Evolutionary conservation across 1,139 yeast species (phyloP), one percentile per base, ranked within the genome.

Genomic region (Debaryomyces coudertii): DNA sequence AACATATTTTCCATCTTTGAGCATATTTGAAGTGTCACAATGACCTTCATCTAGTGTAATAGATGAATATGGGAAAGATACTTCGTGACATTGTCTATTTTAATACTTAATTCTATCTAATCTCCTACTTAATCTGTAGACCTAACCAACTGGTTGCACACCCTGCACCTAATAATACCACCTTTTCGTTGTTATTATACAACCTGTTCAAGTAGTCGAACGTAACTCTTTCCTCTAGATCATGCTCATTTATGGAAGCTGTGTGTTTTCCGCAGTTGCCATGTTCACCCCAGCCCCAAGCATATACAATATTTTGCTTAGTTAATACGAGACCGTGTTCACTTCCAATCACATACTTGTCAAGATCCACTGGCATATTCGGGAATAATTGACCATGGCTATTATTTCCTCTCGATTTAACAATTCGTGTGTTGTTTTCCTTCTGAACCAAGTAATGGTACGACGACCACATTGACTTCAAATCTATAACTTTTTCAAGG

Each of bases 251-350:
- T 25, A 22, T n/a, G 29, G 36, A 20, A 12, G 58, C 39, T 2
- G 40, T 36, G 29, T 56, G 64, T 1, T 50, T 52, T 0, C 98
- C 98, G 66, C 98, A 92, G 60, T 93, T 93, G 0, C 99, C 98
- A 61, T 93, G 99, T 61, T 93, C 99, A 22, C 97, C 97, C 99
- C 99, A 93, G 0, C 99, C 99, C 98, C 98, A 93, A 2, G 92
- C 79, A 46, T 60, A 70, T 0, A 88, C 83, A 5, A 53, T 49
- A 39, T 68, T 61, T 1, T 58, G 50, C 0, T 53, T 43, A 0
- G 59, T 42, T 1, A 74, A 53, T 2, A 80, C 62, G 18, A 89
- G 58, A 0, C 95, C 95, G 62, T 93, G 99, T 59, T 93, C 99
- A 58, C 96, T 89, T 1, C 99, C 99, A 2, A 80, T 75, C 0